Evolutionary conservation across 257 asterid genomes (phyloP), one percentile per base, ranked within the genome.

Genomic region (Nemophila menziesii): DNA sequence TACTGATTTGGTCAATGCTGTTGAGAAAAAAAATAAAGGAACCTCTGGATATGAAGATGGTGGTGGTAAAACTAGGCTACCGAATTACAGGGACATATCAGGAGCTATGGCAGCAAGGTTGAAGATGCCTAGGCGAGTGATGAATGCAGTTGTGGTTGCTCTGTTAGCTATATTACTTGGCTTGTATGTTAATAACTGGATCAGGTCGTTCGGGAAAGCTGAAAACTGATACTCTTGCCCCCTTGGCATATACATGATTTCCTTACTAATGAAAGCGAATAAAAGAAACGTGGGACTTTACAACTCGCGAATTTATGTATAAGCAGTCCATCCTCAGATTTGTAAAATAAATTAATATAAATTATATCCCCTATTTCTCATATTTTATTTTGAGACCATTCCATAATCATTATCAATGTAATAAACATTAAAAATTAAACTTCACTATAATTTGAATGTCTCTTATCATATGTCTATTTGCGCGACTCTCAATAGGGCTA

Each of bases 141-240:
- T 66, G 56, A 43, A 45, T 12, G 60, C 51, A 42, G 60, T 34
- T 55, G 33, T 75, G 57, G 49, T 48, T 17, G 40, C 55, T 54
- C 40, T 80, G 8, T 20, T 69, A 43, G 82, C 65, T 22, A 48
- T 75, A 50, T 69, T 51, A 16, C 39, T 80, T 39, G 90, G 78
- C n/a, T 22, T 70, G 22, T 70, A 62, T 16, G 17, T 72, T 23
- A 46, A 37, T 26, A 68, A 61, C 11, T 22, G 62, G 57, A 43
- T 63, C 10, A 64, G 70, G 66, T 52, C 60, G 43, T 57, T 54
- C 11, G 51, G 8, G 20, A 46, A 46, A 7, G 22, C 41, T 21
- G 48, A 59, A 29, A 48, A 63, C 16, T 68, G 27, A 65, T 48
- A 22, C 44, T 15, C 12, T 29, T 29, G 36, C 36, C 8, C 36